Evolutionary conservation across 1,139 yeast genomes (phyloP).

Genomic region (Candida buenavistaensis): DNA sequence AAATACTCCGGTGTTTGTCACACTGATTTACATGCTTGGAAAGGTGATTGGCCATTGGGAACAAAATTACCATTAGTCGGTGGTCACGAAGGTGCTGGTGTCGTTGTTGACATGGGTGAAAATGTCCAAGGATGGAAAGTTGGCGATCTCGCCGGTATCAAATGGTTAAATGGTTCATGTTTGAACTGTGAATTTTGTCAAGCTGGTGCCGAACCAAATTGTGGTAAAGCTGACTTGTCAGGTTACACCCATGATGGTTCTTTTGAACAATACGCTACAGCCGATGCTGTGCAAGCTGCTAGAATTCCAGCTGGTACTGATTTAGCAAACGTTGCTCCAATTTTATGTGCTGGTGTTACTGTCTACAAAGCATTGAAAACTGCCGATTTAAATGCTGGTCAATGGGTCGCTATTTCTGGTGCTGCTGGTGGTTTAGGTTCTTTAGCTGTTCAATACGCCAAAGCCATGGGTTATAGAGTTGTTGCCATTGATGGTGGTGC

Average conservation of each 20-base stretch:
- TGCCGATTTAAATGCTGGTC: constrained; percentile 62
- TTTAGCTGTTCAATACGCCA: constrained; percentile 72
- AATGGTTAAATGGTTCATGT: constrained; percentile 77
- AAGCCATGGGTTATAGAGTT: constrained; percentile 73
- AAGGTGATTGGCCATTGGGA: constrained; percentile 74
- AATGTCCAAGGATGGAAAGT: constrained; percentile 65
- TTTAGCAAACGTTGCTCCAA: constrained; percentile 74
- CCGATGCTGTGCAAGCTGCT: constrained; percentile 86
- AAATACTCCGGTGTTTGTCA: constrained; percentile 81
- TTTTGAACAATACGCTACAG: constrained; percentile 78
- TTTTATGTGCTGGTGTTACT: constrained; percentile 80
- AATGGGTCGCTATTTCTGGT: constrained; percentile 78
- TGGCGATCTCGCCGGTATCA: constrained; percentile 74
- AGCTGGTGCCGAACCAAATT: constrained; percentile 63
- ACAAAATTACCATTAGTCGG: constrained; percentile 73
- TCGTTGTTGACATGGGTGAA: constrained; percentile 68
- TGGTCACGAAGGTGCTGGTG: constrained; percentile 86
- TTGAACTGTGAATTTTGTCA: constrained; percentile 69
- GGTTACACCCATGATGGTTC: constrained; percentile 83
- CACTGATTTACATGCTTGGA: constrained; percentile 79
- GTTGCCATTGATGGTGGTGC: constrained; percentile 76
- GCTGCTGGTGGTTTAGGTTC: constrained; percentile 83
- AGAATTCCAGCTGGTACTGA: constrained; percentile 69
- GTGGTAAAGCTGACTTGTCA: constrained; percentile 66
- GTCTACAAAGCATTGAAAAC: constrained; percentile 78